Percentiles rank a stretch among this genome's conserved stretches.
Conservation (phyloP, 306 rosid species). For the Dalbergia oliveri region DNA sequence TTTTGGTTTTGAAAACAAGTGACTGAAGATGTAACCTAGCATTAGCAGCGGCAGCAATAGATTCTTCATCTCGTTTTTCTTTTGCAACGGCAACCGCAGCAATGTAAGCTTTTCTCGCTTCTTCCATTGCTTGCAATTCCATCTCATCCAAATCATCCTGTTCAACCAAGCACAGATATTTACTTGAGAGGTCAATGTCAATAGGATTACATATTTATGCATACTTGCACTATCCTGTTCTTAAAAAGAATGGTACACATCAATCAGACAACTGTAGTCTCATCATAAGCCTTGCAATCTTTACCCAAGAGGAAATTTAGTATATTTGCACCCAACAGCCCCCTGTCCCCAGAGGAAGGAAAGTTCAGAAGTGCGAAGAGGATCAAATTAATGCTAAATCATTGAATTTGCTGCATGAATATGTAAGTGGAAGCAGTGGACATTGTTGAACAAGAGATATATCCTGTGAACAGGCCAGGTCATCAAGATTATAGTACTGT, state of each 20-base stretch:
- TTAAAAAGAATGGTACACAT: constrained; percentile 10
- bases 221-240: constrained; percentile 27
- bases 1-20: constrained; percentile 58
- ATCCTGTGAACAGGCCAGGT: constrained; percentile 52
- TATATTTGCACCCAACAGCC: constrained; percentile 1
- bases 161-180: constrained; percentile 41
- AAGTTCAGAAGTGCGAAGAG: constrained; percentile 12
- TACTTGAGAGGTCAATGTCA: constrained; percentile 9
- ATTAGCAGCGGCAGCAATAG: constrained; percentile 73
- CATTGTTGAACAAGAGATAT: constrained; percentile 2
- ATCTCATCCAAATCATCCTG: constrained; percentile 87
- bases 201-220: constrained; percentile 15
- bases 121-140: constrained; percentile 78
- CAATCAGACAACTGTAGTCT: constrained; percentile 14
- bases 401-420: constrained; percentile 18
- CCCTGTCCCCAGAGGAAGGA: constrained; percentile 6
- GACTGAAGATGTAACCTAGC: constrained; percentile 81
- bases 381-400: constrained; percentile 14
- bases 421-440: constrained; percentile 9
- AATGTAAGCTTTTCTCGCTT: constrained; percentile 76
- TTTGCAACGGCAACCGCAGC: constrained; percentile 76
- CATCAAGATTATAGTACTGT: constrained; percentile 42
- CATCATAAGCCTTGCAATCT: constrained; percentile 18
- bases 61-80: constrained; percentile 87
- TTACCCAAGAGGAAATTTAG: not conserved